phyloP scores from a whole-genome alignment of 2,329 filamentous ascomycete species.

The Monosporascus sp. region DNA sequence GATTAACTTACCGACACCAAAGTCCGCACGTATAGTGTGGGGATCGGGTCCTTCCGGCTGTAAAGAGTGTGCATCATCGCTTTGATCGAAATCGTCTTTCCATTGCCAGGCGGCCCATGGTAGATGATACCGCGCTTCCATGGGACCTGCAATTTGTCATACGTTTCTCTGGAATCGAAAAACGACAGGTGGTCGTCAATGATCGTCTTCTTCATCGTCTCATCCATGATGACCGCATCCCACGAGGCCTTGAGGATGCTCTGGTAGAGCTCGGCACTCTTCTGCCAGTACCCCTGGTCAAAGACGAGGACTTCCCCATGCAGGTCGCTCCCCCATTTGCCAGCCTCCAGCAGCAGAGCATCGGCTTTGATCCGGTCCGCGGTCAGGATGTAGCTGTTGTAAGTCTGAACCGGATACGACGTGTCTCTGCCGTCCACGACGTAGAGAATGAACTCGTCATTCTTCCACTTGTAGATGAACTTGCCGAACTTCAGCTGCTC shows the following conservation, averaged over 20 bases:
- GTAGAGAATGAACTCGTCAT: conserved; percentile 39
- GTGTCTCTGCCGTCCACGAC: conserved; percentile 35
- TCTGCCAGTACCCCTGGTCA: conserved; percentile 58
- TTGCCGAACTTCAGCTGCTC: conserved; percentile 33
- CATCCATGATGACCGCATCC: conserved; percentile 63
- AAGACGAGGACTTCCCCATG: conserved; percentile 64
- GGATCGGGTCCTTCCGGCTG: conserved; percentile 45
- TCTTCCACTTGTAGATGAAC: conserved; percentile 38
- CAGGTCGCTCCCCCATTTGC: conserved; percentile 49
- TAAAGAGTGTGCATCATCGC: conserved; percentile 63
- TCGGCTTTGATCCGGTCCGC: conserved; percentile 33
- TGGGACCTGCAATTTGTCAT: conserved; percentile 56
- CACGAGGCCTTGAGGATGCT: conserved; percentile 52
- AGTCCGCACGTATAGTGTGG: conserved; percentile 56
- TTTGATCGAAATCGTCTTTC: conserved; percentile 67
- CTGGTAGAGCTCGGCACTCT: conserved; percentile 54
- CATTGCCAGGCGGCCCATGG: conserved; percentile 59
- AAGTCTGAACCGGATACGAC: conserved; percentile 22
- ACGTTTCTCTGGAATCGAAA: conserved; percentile 55
- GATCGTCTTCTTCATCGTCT: conserved; percentile 58
- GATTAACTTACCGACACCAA: conserved; percentile 31
- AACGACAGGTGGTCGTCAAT: conserved; percentile 61
- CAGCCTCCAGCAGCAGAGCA: conserved; percentile 49
- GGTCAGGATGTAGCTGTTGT: conserved; percentile 36
- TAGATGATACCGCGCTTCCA: conserved; percentile 70